These are phyloP conservation scores for Hypoxylon sp. DNA, from an alignment of 2,329 filamentous ascomycete species.

Conservation along the genomic window DNA sequence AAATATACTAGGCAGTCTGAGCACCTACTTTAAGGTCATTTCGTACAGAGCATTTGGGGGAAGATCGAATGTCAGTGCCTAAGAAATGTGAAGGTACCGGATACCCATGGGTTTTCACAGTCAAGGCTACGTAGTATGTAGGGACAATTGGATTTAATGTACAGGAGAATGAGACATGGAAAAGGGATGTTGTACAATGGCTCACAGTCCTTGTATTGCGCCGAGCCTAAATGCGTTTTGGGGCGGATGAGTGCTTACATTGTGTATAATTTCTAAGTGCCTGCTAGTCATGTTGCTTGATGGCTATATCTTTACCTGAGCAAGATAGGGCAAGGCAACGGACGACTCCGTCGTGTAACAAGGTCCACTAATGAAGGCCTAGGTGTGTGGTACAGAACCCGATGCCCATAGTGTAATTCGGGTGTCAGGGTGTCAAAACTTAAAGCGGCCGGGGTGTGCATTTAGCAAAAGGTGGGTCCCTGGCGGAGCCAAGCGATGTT, in stretches of 20 bases:
- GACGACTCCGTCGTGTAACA: conserved; percentile 22
- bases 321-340: background rate
- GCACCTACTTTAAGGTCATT: background rate
- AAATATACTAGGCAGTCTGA: background rate
- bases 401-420: conserved; percentile 16
- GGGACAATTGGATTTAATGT: background rate
- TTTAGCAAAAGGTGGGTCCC: conserved; percentile 21
- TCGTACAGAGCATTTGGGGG: background rate
- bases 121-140: background rate
- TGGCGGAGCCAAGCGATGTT: conserved; percentile 36
- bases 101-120: background rate
- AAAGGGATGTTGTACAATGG: background rate
- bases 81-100: background rate
- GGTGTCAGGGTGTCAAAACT: conserved; percentile 12
- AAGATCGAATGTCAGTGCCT: background rate
- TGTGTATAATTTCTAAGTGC: background rate
- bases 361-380: conserved; percentile 9
- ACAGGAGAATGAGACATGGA: conserved; percentile 6
- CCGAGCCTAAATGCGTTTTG: background rate
- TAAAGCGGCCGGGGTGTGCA: conserved; percentile 7
- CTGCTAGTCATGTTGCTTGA: background rate
- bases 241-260: background rate
- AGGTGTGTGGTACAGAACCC: conserved; percentile 34
- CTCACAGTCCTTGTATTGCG: background rate
- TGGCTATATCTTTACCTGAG: background rate